Conservation (phyloP, 176 grass and related monocot genomes). For the Triticum dicoccoides region DNA sequence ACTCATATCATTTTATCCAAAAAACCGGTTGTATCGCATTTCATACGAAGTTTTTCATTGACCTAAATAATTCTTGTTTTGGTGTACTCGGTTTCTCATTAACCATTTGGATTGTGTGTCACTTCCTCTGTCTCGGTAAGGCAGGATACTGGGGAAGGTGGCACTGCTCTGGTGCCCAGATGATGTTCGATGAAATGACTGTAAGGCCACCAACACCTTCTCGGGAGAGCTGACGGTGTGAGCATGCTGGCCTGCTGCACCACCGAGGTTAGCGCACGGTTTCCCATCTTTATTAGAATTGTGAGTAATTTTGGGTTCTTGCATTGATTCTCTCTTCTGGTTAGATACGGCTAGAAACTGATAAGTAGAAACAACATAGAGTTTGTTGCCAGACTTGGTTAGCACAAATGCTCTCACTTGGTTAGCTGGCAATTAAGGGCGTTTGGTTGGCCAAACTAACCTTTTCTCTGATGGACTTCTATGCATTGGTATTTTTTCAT, state of each 20-base stretch:
- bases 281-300: neutral
- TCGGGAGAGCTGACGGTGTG: neutral
- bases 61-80: neutral
- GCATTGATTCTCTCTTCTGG: too few species aligned
- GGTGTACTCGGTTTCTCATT: neutral
- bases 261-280: neutral
- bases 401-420: too few species aligned
- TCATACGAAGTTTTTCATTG: neutral
- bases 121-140: neutral
- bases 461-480: too few species aligned
- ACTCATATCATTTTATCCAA: too few species aligned
- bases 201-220: neutral
- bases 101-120: too few species aligned
- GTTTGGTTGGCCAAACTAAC: too few species aligned
- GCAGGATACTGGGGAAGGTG: neutral
- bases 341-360: too few species aligned
- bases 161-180: neutral
- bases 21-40: neutral
- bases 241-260: neutral
- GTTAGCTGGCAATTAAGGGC: too few species aligned
- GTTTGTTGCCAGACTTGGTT: too few species aligned
- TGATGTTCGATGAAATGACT: neutral
- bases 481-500: too few species aligned
- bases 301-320: too few species aligned
- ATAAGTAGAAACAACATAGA: too few species aligned